phyloP scores from a whole-genome alignment of 73 alveolate genomes.

The Vitrella brassicaformis region DNA sequence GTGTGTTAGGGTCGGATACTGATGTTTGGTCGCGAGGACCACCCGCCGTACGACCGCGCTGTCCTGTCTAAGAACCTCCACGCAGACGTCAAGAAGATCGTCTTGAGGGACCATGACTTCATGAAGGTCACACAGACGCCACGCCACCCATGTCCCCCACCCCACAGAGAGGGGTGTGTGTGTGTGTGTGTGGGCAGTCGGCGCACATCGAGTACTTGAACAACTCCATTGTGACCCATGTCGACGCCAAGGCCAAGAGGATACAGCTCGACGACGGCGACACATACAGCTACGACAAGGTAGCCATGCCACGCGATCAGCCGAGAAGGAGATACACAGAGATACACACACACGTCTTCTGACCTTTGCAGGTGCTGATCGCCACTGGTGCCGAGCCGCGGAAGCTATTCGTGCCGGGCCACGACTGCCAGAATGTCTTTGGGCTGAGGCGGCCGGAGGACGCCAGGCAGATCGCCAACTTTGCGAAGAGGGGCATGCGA shows the following conservation, averaged over 20 bases:
- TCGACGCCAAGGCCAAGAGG: slow-evolving; percentile 15
- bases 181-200: background rate
- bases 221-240: slow-evolving; percentile 15
- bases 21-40: background rate
- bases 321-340: no score
- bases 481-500: slow-evolving; percentile 15
- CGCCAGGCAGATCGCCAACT: slow-evolving; percentile 18
- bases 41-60: slow-evolving; percentile 11
- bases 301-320: no score
- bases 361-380: no score
- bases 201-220: no score
- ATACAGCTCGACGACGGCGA: slow-evolving; percentile 34
- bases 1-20: background rate
- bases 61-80: slow-evolving; percentile 25
- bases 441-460: slow-evolving; percentile 35
- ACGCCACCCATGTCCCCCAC: background rate
- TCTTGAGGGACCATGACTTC: slow-evolving; percentile 7
- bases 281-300: background rate
- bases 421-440: slow-evolving; percentile 25
- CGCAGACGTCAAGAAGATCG: background rate
- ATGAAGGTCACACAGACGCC: no score
- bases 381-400: background rate
- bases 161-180: slow-evolving; percentile 27
- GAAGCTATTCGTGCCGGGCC: slow-evolving; percentile 11
- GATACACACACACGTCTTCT: no score